Percentiles rank a stretch among this genome's conserved stretches.
Conservation (phyloP, 169 alveolate species). For the Amoebophrya sp. region DNA sequence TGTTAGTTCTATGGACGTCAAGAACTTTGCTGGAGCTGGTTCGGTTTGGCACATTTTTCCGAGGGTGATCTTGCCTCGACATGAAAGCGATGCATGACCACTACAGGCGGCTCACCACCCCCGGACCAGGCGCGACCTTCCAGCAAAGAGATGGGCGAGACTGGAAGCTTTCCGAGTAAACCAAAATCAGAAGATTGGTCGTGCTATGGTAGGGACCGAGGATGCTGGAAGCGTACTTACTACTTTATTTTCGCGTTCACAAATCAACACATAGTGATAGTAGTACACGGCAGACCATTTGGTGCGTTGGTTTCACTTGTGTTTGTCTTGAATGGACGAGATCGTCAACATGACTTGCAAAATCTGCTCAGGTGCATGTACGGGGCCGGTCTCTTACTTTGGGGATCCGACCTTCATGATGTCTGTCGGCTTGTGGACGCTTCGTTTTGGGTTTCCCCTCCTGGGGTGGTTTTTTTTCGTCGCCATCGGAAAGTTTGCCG, state of each 20-base stretch:
- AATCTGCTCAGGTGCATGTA: neutral
- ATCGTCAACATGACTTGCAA: too few species aligned
- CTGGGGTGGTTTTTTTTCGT: neutral
- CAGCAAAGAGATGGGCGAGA: neutral
- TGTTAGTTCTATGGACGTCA: too few species aligned
- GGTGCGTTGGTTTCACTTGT: too few species aligned
- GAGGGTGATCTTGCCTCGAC: too few species aligned
- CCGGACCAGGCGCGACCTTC: neutral
- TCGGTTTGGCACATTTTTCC: too few species aligned
- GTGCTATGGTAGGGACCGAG: neutral
- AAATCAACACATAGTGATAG: too few species aligned
- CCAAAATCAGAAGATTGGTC: neutral
- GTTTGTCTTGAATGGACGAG: too few species aligned
- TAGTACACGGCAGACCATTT: too few species aligned
- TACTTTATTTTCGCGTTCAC: too few species aligned
- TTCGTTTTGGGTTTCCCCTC: neutral
- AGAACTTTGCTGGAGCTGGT: too few species aligned
- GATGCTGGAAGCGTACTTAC: neutral
- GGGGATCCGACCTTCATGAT: neutral
- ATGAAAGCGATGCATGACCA: too few species aligned
- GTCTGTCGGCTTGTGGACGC: neutral
- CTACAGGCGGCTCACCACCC: too few species aligned
- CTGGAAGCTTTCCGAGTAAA: neutral
- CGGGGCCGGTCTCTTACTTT: neutral
- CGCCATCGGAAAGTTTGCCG: neutral